Percentiles rank a stretch among this genome's conserved stretches.
Evolutionary conservation across 371 early-diverging fungal species (phyloP).

Genomic region (Dichotomocladium elegans): DNA sequence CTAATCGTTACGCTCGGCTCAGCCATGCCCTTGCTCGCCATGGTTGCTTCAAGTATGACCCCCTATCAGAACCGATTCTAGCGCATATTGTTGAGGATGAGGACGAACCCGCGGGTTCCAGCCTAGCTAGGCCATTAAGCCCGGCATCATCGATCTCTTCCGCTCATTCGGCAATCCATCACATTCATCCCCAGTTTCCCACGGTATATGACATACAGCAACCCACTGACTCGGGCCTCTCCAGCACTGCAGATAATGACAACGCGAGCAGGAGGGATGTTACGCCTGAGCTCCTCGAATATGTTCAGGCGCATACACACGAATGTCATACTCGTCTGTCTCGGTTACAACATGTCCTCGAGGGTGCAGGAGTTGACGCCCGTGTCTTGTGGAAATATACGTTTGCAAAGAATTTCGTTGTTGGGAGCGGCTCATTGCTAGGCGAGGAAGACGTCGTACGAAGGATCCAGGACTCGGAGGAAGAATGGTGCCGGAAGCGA

Average conservation of each 20-base stretch:
- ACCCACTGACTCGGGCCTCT: background rate
- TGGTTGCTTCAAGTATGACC: constrained; percentile 39
- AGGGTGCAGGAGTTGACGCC: constrained; percentile 40
- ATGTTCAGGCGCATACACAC: constrained; percentile 36
- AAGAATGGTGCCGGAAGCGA: constrained; percentile 39
- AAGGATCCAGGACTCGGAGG: constrained; percentile 40
- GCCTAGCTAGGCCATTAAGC: background rate
- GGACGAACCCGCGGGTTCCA: background rate
- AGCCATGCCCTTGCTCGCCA: constrained; percentile 20
- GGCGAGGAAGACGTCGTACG: constrained; percentile 44
- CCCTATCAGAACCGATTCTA: constrained; percentile 33
- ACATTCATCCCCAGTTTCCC: constrained; percentile 10
- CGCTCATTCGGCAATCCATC: background rate
- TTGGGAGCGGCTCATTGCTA: constrained; percentile 36
- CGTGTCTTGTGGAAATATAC: constrained; percentile 45
- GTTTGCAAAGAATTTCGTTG: constrained; percentile 38
- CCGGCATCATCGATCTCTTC: background rate
- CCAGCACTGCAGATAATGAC: background rate
- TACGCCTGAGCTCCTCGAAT: constrained; percentile 20
- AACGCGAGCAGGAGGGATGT: background rate
- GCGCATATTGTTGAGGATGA: constrained; percentile 23
- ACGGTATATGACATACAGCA: constrained; percentile 6
- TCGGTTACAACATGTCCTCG: constrained; percentile 36
- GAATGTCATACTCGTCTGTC: constrained; percentile 39
- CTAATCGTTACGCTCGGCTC: constrained; percentile 20